Evolutionary conservation across 352 stramenopile genomes (phyloP).

Genomic region (Pythium phragmiticola): DNA sequence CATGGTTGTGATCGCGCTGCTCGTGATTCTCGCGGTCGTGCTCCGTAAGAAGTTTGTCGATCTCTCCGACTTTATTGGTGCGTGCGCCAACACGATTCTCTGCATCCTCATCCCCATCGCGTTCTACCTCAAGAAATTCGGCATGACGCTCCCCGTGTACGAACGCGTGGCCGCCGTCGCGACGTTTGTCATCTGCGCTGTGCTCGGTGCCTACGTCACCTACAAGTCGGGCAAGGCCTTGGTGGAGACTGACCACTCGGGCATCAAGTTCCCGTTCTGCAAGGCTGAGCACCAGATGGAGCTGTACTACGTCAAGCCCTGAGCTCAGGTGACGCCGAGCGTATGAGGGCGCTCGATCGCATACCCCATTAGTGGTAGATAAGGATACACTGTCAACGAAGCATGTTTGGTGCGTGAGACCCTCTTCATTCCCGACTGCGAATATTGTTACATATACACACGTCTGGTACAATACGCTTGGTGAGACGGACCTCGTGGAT

Average conservation of each 20-base stretch:
- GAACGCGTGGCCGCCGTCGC: slow-evolving; percentile 2
- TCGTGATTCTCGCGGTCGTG: slow-evolving; percentile 33
- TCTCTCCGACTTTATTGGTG: slow-evolving; percentile 66
- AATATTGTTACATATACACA: too few relatives aligned
- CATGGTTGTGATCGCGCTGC: slow-evolving; percentile 51
- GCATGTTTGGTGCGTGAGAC: too few relatives aligned
- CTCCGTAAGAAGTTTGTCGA: slow-evolving; percentile 56
- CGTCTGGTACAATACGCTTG: too few relatives aligned
- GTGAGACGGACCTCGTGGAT: too few relatives aligned
- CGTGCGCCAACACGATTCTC: slow-evolving; percentile 48
- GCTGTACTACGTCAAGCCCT: slow-evolving; percentile 21
- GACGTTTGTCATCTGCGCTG: slow-evolving; percentile 9
- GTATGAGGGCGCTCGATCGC: too few relatives aligned
- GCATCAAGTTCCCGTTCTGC: slow-evolving; percentile 30
- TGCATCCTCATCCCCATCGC: slow-evolving; percentile 69
- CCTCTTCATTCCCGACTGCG: too few relatives aligned
- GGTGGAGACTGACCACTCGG: neutral
- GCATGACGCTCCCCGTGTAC: slow-evolving; percentile 31
- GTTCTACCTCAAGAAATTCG: slow-evolving; percentile 73
- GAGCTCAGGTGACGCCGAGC: neutral
- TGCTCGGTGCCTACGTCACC: slow-evolving; percentile 12
- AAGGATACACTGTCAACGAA: too few relatives aligned
- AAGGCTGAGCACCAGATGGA: slow-evolving; percentile 23
- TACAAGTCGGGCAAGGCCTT: slow-evolving; percentile 18
- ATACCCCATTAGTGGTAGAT: too few relatives aligned